phyloP scores from a whole-genome alignment of 208 protist genomes.

The Wallacemonas rigidus region DNA sequence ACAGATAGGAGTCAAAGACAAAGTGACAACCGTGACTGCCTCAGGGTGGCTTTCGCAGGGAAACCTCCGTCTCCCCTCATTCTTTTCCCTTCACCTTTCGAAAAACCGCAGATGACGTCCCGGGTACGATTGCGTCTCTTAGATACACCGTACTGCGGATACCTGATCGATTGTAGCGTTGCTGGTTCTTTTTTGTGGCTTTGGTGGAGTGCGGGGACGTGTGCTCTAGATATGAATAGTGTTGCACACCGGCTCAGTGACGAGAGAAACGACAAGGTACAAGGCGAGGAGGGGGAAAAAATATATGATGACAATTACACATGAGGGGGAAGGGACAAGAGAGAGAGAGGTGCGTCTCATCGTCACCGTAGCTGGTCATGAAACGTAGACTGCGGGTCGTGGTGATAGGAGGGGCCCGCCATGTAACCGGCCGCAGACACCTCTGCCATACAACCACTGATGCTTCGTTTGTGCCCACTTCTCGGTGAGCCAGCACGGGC shows the following conservation, averaged over 20 bases:
- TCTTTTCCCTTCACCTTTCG: too few species aligned
- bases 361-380: constrained; percentile 17
- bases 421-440: not conserved
- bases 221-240: not conserved
- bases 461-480: constrained; percentile 15
- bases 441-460: not conserved
- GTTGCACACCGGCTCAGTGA: not conserved
- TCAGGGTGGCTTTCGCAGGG: too few species aligned
- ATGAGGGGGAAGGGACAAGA: not conserved
- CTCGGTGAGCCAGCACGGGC: constrained; percentile 10
- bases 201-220: not conserved
- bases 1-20: too few species aligned
- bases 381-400: constrained; percentile 1
- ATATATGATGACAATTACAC: constrained; percentile 2
- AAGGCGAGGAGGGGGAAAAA: not conserved
- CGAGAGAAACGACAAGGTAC: constrained; percentile 2
- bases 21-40: too few species aligned
- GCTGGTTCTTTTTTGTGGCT: not conserved
- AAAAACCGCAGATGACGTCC: too few species aligned
- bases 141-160: too few species aligned
- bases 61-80: too few species aligned
- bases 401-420: not conserved
- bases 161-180: too few species aligned
- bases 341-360: not conserved
- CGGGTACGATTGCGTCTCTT: too few species aligned